Evolutionary conservation across 2,329 filamentous ascomycete species (phyloP).

Genomic region (Alternaria rosae): DNA sequence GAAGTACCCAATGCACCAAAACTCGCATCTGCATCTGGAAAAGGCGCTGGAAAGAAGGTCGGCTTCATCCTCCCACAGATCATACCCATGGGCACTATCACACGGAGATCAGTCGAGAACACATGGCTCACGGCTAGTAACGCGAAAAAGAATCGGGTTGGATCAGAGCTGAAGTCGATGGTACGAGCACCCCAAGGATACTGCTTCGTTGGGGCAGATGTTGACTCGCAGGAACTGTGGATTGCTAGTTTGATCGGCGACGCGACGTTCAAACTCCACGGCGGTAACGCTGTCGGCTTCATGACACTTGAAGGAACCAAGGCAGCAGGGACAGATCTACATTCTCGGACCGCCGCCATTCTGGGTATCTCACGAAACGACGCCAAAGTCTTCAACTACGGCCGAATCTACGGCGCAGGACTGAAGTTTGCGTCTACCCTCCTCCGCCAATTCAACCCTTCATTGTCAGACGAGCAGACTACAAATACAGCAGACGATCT

Average conservation of each 20-base stretch:
- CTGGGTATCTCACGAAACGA: conserved; percentile 93
- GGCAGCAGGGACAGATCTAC: conserved; percentile 88
- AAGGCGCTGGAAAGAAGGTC: conserved; percentile 42
- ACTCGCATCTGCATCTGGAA: conserved; percentile 30
- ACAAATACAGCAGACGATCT: conserved; percentile 77
- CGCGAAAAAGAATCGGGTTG: conserved; percentile 93
- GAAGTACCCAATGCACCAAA: conserved; percentile 53
- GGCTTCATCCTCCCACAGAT: conserved; percentile 95
- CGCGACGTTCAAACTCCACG: conserved; percentile 91
- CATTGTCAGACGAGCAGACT: conserved; percentile 80
- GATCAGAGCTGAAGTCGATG: conserved; percentile 97
- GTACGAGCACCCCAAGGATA: conserved; percentile 90
- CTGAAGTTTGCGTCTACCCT: conserved; percentile 91
- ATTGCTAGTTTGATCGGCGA: conserved; percentile 96
- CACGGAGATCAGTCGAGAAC: conserved; percentile 91
- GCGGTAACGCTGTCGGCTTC: conserved; percentile 96
- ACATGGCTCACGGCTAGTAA: conserved; percentile 99
- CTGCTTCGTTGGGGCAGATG: conserved; percentile 93
- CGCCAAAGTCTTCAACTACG: conserved; percentile 98
- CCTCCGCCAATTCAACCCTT: conserved; percentile 91
- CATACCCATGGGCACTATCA: conserved; percentile 98
- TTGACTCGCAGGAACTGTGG: conserved; percentile 97
- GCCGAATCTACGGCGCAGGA: conserved; percentile 97
- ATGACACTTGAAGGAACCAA: conserved; percentile 99
- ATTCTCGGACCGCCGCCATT: conserved; percentile 91